Base-by-base conservation (phyloP, 305 asterid species). In the Fraxinus nigra region DNA sequence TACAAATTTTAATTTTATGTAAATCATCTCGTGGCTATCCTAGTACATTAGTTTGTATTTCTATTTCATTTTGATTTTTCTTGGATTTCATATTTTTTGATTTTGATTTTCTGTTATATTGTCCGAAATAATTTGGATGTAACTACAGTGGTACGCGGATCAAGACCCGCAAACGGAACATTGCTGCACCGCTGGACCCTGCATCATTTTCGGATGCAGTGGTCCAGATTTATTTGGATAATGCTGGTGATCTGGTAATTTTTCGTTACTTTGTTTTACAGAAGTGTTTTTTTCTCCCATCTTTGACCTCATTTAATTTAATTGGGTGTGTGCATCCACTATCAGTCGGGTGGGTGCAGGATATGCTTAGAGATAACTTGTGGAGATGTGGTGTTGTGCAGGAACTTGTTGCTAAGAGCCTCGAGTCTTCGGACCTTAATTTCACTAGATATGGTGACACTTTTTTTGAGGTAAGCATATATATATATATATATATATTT, bases 91-190 rank as follows among this genome's bases (percentile, higher is more conserved):
- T 72, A 78, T 32, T 40, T 78, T 7, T 28, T 37, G 43, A 8
- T 78, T 22, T 67, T 79, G 78, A 72, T 56, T 33, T 79, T 14
- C 33, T 75, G 40, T 30, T 87, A n/a, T 63, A 69, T 74, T 79
- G 70, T 79, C 63, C 11, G 26, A 40, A 33, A 63, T 24, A 59
- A 9, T 37, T 33, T 77, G 13, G 69, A n/a, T 85, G 32, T 80
- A 51, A 43, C 83, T 80, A 32, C 93, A 96, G 99, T 92, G 99
- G 99, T 72, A 90, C 98, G 99, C 99, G 99, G 99, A 96, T 96
- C 90, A 96, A 95, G 99, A 94, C 99, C 99, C 99, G 99, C 99
- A 96, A 96, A 90, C 95, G 99, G 95, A 96, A 96, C 88, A 96
- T 96, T 80, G 94, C 99, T 26, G 99, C 97, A 70, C 98, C 99